A percentile compares a stretch with the other conserved stretches of the same genome.
Evolutionary conservation across 2,329 filamentous ascomycete genomes (phyloP).

Genomic region (Aspergillus clavatus): DNA sequence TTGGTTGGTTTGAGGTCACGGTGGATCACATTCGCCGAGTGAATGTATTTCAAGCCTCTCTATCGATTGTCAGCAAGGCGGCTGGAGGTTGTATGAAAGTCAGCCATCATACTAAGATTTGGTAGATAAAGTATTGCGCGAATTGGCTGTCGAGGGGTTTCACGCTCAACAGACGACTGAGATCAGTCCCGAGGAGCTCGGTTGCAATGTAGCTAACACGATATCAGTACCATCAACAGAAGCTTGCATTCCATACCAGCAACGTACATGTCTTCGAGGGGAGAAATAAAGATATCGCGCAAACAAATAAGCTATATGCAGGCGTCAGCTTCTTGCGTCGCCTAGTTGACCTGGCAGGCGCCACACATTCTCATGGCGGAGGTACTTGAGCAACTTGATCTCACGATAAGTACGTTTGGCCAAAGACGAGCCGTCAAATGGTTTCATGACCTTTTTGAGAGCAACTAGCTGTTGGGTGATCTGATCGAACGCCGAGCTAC

Average conservation of each 20-base stretch:
- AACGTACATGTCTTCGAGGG: constrained; percentile 87
- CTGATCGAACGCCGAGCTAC: constrained; percentile 91
- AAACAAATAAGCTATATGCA: constrained; percentile 77
- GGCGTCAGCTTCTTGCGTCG: constrained; percentile 3
- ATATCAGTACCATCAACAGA: constrained; percentile 2
- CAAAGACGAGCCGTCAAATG: constrained; percentile 93
- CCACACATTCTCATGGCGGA: constrained; percentile 89
- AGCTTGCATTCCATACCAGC: too few species aligned
- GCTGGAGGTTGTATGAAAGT: not conserved
- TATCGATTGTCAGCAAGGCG: constrained; percentile 36
- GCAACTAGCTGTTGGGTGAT: constrained; percentile 94
- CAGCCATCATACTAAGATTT: constrained; percentile 71
- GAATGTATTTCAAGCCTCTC: constrained; percentile 97
- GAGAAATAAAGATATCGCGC: constrained; percentile 99
- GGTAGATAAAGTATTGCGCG: constrained; percentile 98
- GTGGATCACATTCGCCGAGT: constrained; percentile 96
- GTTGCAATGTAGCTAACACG: constrained; percentile 83
- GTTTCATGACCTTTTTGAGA: constrained; percentile 99
- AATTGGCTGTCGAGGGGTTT: constrained; percentile 97
- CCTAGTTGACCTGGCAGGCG: too few species aligned
- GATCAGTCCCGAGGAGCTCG: constrained; percentile 90
- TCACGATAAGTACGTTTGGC: constrained; percentile 97
- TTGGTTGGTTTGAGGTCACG: constrained; percentile 98
- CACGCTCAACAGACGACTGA: constrained; percentile 90
- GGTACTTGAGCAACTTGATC: constrained; percentile 92